These are phyloP conservation scores for Tylopilus sp. DNA, from an alignment of 768 basidiomycete genomes.

Conservation along the genomic window DNA sequence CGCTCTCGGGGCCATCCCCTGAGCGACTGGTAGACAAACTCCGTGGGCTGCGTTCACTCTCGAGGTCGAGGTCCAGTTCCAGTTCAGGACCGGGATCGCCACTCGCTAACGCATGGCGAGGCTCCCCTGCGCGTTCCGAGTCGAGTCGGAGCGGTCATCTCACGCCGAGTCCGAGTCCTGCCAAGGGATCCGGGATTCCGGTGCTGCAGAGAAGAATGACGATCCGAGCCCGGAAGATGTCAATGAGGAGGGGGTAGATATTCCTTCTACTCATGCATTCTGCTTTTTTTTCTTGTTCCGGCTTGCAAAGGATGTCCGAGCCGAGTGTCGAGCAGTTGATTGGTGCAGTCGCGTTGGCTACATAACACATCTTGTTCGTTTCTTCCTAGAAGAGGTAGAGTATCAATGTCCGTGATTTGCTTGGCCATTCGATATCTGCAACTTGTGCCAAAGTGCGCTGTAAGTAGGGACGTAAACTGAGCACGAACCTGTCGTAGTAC, in stretches of 20 bases:
- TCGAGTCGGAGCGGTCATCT: conserved; percentile 15
- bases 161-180: conserved; percentile 18
- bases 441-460: no score
- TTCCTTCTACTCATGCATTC: no score
- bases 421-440: no score
- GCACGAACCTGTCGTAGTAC: no score
- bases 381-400: no score
- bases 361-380: no score
- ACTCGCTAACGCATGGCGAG: conserved; percentile 7
- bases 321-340: no score
- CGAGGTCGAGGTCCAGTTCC: conserved; percentile 3
- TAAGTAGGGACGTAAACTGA: no score
- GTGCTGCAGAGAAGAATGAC: conserved; percentile 28
- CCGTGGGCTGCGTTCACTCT: conserved; percentile 21
- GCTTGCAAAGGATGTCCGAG: not conserved
- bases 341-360: no score
- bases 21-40: conserved; percentile 22
- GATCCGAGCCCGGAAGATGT: conserved; percentile 20
- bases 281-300: not conserved
- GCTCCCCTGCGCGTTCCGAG: conserved; percentile 18
- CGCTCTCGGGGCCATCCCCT: conserved; percentile 15
- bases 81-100: conserved; percentile 5
- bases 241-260: conserved; percentile 17
- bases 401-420: no score
- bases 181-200: conserved; percentile 27